Percentiles rank a stretch among this genome's conserved stretches.
Conservation (phyloP, 768 basidiomycete genomes). For the Pluteus cervinus region DNA sequence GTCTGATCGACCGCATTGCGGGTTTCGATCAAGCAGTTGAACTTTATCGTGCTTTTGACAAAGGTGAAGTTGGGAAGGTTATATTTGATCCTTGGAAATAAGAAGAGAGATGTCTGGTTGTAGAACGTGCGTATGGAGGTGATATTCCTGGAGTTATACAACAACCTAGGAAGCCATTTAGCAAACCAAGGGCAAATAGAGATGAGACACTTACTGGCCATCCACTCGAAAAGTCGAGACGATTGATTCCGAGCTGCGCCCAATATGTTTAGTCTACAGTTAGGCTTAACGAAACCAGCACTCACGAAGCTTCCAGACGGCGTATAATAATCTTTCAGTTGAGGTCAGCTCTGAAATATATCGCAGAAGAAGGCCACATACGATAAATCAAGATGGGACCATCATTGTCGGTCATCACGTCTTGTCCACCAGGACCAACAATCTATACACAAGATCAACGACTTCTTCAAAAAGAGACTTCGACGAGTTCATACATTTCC, state of each 20-base stretch:
- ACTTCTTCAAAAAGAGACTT: background rate
- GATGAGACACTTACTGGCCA: slow-evolving; percentile 35
- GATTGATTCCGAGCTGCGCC: slow-evolving; percentile 37
- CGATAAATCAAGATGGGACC: slow-evolving; percentile 46
- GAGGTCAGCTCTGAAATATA: background rate
- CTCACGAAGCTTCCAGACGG: slow-evolving; percentile 36
- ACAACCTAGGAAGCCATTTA: too few relatives aligned
- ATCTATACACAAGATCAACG: slow-evolving; percentile 22
- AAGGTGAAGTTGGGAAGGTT: slow-evolving; percentile 68
- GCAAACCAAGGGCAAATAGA: background rate
- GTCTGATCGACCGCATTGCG: slow-evolving; percentile 66
- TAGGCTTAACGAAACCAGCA: slow-evolving; percentile 1
- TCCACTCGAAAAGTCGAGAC: slow-evolving; percentile 40
- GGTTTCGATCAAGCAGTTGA: slow-evolving; percentile 49
- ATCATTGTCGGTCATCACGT: slow-evolving; percentile 37
- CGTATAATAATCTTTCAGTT: slow-evolving; percentile 42
- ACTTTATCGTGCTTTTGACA: slow-evolving; percentile 63
- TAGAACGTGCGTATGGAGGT: too few relatives aligned
- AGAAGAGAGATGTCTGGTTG: too few relatives aligned
- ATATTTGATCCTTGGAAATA: slow-evolving; percentile 73
- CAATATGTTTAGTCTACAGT: background rate
- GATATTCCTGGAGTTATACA: too few relatives aligned
- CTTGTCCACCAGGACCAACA: slow-evolving; percentile 51
- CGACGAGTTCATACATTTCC: slow-evolving; percentile 30
- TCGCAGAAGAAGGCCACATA: slow-evolving; percentile 18